Percentiles rank a stretch among this genome's conserved stretches.
phyloP scores from a whole-genome alignment of 495 filamentous ascomycete species.

The Aspergillus avenaceus region DNA sequence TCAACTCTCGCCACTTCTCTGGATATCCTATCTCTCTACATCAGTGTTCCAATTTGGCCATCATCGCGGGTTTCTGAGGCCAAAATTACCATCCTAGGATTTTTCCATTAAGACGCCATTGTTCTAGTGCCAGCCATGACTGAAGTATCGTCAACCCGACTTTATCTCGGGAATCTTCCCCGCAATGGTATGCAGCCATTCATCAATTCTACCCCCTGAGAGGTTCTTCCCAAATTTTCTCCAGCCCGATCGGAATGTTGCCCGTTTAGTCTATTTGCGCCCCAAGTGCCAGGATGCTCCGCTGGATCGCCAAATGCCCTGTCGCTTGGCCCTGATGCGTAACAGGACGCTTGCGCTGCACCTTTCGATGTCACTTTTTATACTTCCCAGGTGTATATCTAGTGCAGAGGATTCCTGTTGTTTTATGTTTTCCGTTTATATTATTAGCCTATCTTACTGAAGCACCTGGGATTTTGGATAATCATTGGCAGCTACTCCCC shows the following conservation, averaged over 20 bases:
- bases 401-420: slow-evolving; percentile 8
- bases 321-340: slow-evolving; percentile 8
- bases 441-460: slow-evolving; percentile 1
- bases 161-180: slow-evolving; percentile 96
- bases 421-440: background rate
- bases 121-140: slow-evolving; percentile 34
- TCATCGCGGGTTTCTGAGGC: slow-evolving; percentile 5
- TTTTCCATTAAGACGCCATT: slow-evolving; percentile 7
- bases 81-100: slow-evolving; percentile 5
- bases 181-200: slow-evolving; percentile 76
- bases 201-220: slow-evolving; percentile 22
- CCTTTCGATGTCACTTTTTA: background rate
- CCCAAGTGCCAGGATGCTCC: slow-evolving; percentile 13
- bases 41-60: slow-evolving; percentile 3
- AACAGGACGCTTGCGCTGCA: slow-evolving; percentile 1
- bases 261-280: slow-evolving; percentile 8
- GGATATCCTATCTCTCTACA: slow-evolving; percentile 14
- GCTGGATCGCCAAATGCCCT: slow-evolving; percentile 10
- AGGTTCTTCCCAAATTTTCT: slow-evolving; percentile 13
- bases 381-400: background rate
- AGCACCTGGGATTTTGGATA: slow-evolving; percentile 9
- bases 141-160: slow-evolving; percentile 84
- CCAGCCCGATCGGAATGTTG: slow-evolving; percentile 15
- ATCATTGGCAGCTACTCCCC: slow-evolving; percentile 14
- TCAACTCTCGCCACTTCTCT: slow-evolving; percentile 1